These are phyloP conservation scores for Hortiboletus flavorubellus DNA, from an alignment of 768 basidiomycete species.

Conservation along the genomic window DNA sequence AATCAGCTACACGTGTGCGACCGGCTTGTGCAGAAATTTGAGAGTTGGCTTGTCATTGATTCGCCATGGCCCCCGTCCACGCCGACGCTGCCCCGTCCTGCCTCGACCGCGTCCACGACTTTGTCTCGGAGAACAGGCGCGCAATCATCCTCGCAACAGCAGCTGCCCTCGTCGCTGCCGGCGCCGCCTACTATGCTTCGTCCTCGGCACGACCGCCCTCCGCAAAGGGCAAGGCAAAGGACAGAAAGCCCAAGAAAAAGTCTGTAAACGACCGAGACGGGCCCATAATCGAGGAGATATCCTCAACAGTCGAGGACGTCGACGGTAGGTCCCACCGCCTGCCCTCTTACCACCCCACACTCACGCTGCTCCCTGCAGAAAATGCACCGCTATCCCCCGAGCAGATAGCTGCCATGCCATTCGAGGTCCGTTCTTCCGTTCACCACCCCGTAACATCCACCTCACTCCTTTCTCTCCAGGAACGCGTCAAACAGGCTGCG, in stretches of 20 bases:
- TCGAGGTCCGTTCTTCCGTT: conserved; percentile 43
- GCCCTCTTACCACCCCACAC: neutral
- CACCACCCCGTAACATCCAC: neutral
- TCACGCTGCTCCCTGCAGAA: conserved; percentile 29
- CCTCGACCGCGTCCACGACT: conserved; percentile 62
- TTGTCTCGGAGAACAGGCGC: conserved; percentile 76
- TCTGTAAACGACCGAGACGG: conserved; percentile 56
- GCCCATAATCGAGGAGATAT: conserved; percentile 77
- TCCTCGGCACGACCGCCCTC: conserved; percentile 28
- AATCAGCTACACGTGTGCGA: conserved; percentile 18
- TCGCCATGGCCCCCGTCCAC: conserved; percentile 22
- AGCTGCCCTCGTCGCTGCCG: conserved; percentile 65
- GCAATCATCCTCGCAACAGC: conserved; percentile 71
- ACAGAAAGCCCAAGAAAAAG: conserved; percentile 50
- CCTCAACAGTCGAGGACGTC: conserved; percentile 40
- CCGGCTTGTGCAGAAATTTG: conserved; percentile 6
- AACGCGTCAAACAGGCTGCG: conserved; percentile 60
- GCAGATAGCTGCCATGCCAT: conserved; percentile 54
- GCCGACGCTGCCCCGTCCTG: conserved; percentile 26
- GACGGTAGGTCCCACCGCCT: conserved; percentile 25
- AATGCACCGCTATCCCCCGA: conserved; percentile 46
- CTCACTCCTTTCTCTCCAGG: conserved; percentile 39
- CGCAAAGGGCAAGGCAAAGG: conserved; percentile 49
- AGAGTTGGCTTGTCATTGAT: neutral
- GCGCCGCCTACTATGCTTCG: conserved; percentile 71